Conservation (phyloP, 192 early-diverging fungal species). For the Gigaspora rosea region DNA sequence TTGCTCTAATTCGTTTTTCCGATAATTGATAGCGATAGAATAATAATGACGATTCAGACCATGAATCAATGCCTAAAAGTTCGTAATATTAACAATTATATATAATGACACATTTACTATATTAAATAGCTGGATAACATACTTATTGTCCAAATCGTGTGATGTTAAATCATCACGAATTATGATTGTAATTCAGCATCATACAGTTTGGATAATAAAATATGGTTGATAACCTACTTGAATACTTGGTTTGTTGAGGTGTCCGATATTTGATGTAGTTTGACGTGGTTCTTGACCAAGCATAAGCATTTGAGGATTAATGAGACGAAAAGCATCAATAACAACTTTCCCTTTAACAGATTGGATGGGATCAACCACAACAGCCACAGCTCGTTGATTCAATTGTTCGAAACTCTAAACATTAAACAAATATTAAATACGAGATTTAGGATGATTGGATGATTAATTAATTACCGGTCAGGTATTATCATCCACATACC, state of each 20-base stretch:
- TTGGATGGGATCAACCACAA: slow-evolving; percentile 99
- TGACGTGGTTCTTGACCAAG: slow-evolving; percentile 93
- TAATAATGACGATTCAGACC: slow-evolving; percentile 99
- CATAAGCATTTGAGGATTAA: slow-evolving; percentile 85
- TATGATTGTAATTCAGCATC: too few species aligned
- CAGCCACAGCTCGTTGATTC: slow-evolving; percentile 92
- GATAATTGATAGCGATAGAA: slow-evolving; percentile 98
- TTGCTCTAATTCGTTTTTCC: slow-evolving; percentile 99
- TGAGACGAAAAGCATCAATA: slow-evolving; percentile 98
- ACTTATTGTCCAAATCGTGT: too few species aligned
- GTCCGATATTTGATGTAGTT: slow-evolving; percentile 98
- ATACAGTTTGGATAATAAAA: too few species aligned
- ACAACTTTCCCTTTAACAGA: slow-evolving; percentile 99
- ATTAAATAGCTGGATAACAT: too few species aligned
- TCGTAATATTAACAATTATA: neutral
- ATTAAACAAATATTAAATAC: too few species aligned
- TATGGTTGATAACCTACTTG: slow-evolving; percentile 54
- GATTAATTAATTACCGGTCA: too few species aligned
- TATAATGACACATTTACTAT: too few species aligned
- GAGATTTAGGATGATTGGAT: too few species aligned
- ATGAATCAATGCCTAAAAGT: slow-evolving; percentile 82
- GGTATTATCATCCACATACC: slow-evolving; percentile 43
- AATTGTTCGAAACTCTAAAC: slow-evolving; percentile 91
- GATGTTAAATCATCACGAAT: too few species aligned
- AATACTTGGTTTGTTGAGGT: slow-evolving; percentile 96